These are phyloP conservation scores for Calocybe cyanea DNA, from an alignment of 768 basidiomycete species.

Conservation along the genomic window DNA sequence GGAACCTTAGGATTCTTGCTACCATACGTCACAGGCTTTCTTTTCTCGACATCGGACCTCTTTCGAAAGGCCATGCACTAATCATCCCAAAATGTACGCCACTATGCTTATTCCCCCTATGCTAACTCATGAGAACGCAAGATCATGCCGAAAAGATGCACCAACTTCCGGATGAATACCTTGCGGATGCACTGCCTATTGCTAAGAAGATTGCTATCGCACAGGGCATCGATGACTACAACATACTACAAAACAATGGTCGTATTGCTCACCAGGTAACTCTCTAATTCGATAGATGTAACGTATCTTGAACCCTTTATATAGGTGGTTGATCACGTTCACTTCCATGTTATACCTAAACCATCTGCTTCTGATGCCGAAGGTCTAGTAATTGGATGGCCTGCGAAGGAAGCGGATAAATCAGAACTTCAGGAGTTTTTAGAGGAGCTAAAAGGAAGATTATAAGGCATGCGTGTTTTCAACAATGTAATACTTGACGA, in stretches of 20 bases:
- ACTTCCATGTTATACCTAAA: conserved; percentile 95
- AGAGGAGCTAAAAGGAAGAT: conserved; percentile 56
- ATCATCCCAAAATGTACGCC: conserved; percentile 87
- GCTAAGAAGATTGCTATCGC: conserved; percentile 87
- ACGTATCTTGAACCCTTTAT: not conserved
- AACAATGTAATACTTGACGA: too few relatives aligned
- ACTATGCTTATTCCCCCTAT: not conserved
- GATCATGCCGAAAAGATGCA: conserved; percentile 86
- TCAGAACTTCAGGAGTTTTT: conserved; percentile 59
- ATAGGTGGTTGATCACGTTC: conserved; percentile 80
- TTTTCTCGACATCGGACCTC: conserved; percentile 90
- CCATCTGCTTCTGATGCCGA: conserved; percentile 56
- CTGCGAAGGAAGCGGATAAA: conserved; percentile 50
- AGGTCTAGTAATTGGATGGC: conserved; percentile 86
- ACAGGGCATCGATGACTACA: conserved; percentile 75
- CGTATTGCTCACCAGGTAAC: conserved; percentile 53
- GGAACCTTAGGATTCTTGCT: not conserved
- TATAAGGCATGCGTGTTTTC: too few relatives aligned
- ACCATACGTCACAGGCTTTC: conserved; percentile 49
- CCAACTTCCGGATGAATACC: conserved; percentile 82
- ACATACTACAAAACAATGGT: conserved; percentile 72
- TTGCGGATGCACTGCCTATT: conserved; percentile 71
- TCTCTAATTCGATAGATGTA: not conserved
- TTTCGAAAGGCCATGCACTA: conserved; percentile 87
- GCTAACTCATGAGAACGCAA: conserved; percentile 23